Base-by-base conservation (phyloP, 306 rosid genomes). In the Pterocarpus santalinus region DNA sequence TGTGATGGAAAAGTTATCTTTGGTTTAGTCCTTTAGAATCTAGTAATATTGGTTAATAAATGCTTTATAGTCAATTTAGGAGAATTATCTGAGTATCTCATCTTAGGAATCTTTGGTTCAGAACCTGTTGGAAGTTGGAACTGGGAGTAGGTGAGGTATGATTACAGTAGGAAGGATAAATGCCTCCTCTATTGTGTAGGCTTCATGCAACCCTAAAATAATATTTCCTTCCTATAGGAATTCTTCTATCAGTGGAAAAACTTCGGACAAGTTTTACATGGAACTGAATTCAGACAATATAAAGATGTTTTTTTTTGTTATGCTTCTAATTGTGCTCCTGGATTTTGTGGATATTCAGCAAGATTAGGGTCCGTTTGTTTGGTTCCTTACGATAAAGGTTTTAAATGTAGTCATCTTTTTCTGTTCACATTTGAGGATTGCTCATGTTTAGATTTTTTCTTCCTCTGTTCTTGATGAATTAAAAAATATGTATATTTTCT, bases 401-500 rank as follows among this genome's bases (percentile, higher is more conserved):
- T 16, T 58, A n/a, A 11, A 63, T 58, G 65, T 43, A 39, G 70
- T 73, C 13, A 34, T 15, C 11, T 64, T 55, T 22, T 9, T 3
- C 58, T 14, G 35, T 67, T 73, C 36, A 38, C 52, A 39, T 15
- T 52, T 71, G 49, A 46, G 58, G 33, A n/a, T 76, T 76, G n/a
- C 36, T 75, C 12, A 33, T 43, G 44, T 63, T 74, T 47, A 46
- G 12, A 46, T 35, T 38, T 58, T 30, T 5, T 41, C 2, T 12
- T 82, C 49, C 66, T 67, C 51, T 70, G 10, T 67, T 10, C 30
- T 75, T 30, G 39, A 64, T 71, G 72, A 44, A 36, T 47, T 47
- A 8, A 6, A 38, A 38, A 4, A 38, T 38, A 38, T 38, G 3
- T 43, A 2, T 43, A 8, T 43, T 4, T 43, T 43, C 47, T 43